phyloP scores from a whole-genome alignment of 2,329 filamentous ascomycete species.

The Fusarium falciforme region DNA sequence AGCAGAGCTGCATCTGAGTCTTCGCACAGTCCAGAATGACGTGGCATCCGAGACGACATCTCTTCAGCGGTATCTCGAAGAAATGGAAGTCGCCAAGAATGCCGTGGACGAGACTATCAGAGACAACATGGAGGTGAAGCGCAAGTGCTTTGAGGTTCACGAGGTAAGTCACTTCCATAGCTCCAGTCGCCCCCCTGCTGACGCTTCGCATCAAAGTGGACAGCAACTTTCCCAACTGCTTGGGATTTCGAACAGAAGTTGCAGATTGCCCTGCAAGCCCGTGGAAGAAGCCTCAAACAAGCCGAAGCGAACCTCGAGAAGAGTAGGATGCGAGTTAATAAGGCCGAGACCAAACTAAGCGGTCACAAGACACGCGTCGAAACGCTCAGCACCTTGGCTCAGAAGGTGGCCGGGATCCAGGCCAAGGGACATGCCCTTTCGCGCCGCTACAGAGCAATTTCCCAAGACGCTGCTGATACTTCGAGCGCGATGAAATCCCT shows the following conservation, averaged over 20 bases:
- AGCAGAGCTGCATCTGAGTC: neutral
- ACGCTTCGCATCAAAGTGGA: neutral
- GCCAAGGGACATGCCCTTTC: neutral
- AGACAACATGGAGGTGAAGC: neutral
- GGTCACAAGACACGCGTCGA: neutral
- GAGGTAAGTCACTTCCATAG: neutral
- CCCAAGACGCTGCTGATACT: neutral
- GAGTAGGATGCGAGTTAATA: neutral
- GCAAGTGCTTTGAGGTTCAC: neutral
- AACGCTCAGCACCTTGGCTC: neutral
- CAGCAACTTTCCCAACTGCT: neutral
- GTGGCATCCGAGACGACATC: neutral
- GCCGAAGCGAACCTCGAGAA: neutral
- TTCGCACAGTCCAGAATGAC: neutral
- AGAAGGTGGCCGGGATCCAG: neutral
- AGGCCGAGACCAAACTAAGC: neutral
- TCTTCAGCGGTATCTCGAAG: neutral
- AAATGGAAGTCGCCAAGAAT: neutral
- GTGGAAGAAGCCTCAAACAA: neutral
- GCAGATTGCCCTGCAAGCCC: neutral
- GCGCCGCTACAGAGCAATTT: neutral
- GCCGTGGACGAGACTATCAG: neutral
- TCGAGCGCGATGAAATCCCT: neutral
- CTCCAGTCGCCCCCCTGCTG: neutral
- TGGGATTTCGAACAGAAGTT: neutral